Base-by-base conservation (phyloP, 164 flowering plant species). In the Warburgia ugandensis region DNA sequence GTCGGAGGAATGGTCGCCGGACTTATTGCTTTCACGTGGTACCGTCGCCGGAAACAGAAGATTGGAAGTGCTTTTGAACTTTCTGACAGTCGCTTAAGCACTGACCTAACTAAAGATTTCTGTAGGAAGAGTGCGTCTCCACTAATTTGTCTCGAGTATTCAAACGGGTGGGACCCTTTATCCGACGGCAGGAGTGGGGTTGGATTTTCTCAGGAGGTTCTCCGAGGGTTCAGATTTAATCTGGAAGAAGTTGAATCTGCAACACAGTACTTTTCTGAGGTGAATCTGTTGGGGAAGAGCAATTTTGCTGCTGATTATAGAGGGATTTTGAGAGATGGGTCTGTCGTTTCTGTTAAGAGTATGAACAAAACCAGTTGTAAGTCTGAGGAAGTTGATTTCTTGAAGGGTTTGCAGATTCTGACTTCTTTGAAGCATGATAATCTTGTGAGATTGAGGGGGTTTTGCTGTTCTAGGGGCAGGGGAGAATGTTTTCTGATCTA, bases 401-500 rank as follows among this genome's bases (percentile, higher is more conserved):
- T 86, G 72, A 78, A 76, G 63, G 99, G 97, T 3, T 63, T 94
- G 69, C 80, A 76, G 63, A 50, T 75, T 6, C 29, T 89, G 64
- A 74, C 87, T 39, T 75, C 78, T 13, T 42, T 94, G 71, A 77
- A 70, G 31, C 97, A 94, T 56, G 96, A 84, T 37, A 86, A 83
- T 62, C 69, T 94, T 29, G 80, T 79, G 13, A 66, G 72, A 37
- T 47, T 94, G 50, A 77, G 92, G 68, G 99, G 99, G 0, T 81
- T 94, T 55, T 94, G 99, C 65, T 86, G 97, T 58, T 94, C 99
- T 9, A 79, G 67, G 33, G 95, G 87, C 21, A 55, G 99, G 29
- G 97, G 99, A 1, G 97, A 94, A 67, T 94, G 97, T 31, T 94
- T 86, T 49, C 84, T 94, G 23, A 52, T 94, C 4, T 89, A 89